phyloP scores from a whole-genome alignment of 805 yeast species.

The Candida sphagnicola region DNA sequence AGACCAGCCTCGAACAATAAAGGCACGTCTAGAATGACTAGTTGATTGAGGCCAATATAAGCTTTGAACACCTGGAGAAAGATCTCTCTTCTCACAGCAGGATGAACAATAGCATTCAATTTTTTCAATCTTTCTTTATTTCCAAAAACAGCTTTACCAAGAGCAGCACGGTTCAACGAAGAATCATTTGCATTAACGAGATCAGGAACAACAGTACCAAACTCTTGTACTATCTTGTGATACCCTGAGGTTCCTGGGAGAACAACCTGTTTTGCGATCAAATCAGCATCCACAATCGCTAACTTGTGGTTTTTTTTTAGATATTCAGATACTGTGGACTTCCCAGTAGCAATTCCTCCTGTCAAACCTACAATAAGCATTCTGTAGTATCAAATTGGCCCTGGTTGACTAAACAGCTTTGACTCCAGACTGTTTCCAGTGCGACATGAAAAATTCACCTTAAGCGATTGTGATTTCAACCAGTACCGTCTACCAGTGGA shows the following conservation, averaged over 20 bases:
- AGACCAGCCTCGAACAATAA: conserved; percentile 77
- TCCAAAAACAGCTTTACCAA: conserved; percentile 78
- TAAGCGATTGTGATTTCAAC: too few relatives aligned
- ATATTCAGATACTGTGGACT: conserved; percentile 76
- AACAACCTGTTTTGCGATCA: conserved; percentile 81
- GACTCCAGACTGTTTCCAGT: too few relatives aligned
- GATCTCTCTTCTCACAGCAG: conserved; percentile 74
- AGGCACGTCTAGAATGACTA: conserved; percentile 87
- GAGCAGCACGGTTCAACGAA: conserved; percentile 61
- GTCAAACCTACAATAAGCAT: conserved; percentile 95
- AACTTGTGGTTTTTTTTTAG: conserved; percentile 49
- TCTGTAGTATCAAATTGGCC: background rate
- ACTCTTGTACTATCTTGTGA: conserved; percentile 56
- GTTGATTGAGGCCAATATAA: conserved; percentile 53
- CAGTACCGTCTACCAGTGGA: too few relatives aligned
- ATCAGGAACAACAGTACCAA: conserved; percentile 51
- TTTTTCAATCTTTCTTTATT: conserved; percentile 52
- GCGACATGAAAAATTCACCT: too few relatives aligned
- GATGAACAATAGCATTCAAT: conserved; percentile 80
- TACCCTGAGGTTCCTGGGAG: conserved; percentile 76
- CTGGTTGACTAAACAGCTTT: too few relatives aligned
- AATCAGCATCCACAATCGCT: conserved; percentile 83
- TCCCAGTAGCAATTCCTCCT: conserved; percentile 97
- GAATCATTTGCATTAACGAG: conserved; percentile 38
- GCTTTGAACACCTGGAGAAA: conserved; percentile 48